Evolutionary conservation across 1,284 basidiomycete genomes (phyloP), one percentile per base, ranked within the genome.

Genomic region (Rhodotorula sp.): DNA sequence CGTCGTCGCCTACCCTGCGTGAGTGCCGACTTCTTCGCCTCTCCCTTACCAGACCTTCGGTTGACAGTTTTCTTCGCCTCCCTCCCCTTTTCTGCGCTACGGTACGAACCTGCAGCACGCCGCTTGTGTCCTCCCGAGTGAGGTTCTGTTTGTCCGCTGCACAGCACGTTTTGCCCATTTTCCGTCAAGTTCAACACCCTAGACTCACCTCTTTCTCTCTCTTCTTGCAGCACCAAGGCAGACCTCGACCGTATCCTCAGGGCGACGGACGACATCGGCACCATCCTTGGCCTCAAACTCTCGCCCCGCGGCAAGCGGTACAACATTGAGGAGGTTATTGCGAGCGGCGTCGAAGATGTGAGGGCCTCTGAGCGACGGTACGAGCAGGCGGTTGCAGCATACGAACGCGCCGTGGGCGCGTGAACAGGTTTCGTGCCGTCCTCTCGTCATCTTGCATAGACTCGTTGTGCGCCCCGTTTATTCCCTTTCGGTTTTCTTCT

Each of bases 61-160:
- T 11, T 34, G 39, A 44, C 57, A 2, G 2, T 27, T 7, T 47
- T 20, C 15, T 5, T 39, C 8, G 4, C 1, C 27, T 19, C 19
- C 9, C 44, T 30, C 17, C 51, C 46, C 49, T 15, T 7, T 4
- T 24, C 57, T 17, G 53, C 30, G 44, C 49, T 22, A 46, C 34
- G 46, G 39, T 52, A 75, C 77, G 9, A 8, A 11, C 20, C 29
- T 8, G 44, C 64, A 70, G 72, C n/a, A 97, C 94, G 30, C 90
- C 94, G 15, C 87, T 99, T 59, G 89, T 94, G 72, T 92, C 91
- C 4, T 88, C 88, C 55, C 87, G 96, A 30, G 93, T 95, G 51
- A 85, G 95, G 76, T 98, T 98, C 85, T 99, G 96, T 80, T 85
- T 98, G 30, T 93, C 90, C 66, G 91, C 95, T 8, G 85, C 92